Conservation (phyloP, 2,329 filamentous ascomycete genomes). For the Clarireedia monteithiana region DNA sequence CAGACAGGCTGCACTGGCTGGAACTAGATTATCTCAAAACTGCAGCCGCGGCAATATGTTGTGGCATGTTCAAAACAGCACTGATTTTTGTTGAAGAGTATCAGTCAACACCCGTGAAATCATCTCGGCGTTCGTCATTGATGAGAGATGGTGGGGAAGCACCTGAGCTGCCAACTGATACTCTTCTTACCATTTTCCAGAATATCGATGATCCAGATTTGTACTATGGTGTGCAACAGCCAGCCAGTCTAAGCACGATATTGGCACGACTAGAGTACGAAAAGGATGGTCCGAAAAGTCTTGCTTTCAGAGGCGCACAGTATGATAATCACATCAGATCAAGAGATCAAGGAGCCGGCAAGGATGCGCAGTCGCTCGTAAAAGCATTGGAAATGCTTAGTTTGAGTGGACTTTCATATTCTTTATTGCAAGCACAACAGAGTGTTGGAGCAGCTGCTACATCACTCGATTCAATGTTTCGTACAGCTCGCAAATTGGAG, state of each 20-base stretch:
- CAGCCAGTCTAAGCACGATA: constrained; percentile 67
- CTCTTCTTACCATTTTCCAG: constrained; percentile 77
- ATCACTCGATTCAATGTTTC: constrained; percentile 65
- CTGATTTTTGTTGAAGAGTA: constrained; percentile 74
- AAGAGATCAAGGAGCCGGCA: constrained; percentile 43
- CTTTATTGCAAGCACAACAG: constrained; percentile 63
- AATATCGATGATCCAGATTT: constrained; percentile 93
- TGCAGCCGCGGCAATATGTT: constrained; percentile 64
- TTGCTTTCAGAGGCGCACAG: constrained; percentile 85
- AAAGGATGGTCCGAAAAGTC: constrained; percentile 73
- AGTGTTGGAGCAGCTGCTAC: constrained; percentile 47
- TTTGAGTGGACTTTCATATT: constrained; percentile 77
- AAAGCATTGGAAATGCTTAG: constrained; percentile 74
- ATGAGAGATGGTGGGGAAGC: constrained; percentile 33
- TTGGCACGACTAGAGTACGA: constrained; percentile 83
- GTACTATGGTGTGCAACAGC: constrained; percentile 84
- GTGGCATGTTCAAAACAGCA: constrained; percentile 81
- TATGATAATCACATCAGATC: constrained; percentile 77
- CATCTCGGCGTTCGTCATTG: constrained; percentile 60
- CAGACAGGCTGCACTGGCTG: constrained; percentile 76
- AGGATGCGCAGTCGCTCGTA: constrained; percentile 63
- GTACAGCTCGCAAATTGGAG: constrained; percentile 73
- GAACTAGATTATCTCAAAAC: constrained; percentile 69
- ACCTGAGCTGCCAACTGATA: constrained; percentile 48
- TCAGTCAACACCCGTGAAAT: constrained; percentile 45